Evolutionary conservation across 2,329 filamentous ascomycete genomes (phyloP).

Genomic region (Nothophaeocryptopus gaeumannii): DNA sequence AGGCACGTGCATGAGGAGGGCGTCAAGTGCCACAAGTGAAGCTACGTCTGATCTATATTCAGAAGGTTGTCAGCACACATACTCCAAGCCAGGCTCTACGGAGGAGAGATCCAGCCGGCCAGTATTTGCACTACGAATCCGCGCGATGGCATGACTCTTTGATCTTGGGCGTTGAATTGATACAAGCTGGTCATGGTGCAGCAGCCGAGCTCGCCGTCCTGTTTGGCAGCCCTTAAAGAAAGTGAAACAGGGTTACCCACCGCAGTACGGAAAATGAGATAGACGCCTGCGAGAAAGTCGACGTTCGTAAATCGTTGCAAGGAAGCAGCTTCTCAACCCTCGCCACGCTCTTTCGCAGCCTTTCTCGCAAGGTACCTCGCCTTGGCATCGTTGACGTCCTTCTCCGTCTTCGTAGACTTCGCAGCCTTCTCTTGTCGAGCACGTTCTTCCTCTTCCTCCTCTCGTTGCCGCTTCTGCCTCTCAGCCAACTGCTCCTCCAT

Average conservation of each 20-base stretch:
- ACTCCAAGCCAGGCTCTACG: too few relatives aligned
- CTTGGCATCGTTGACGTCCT: slow-evolving; percentile 72
- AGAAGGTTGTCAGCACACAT: too few relatives aligned
- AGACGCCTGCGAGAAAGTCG: too few relatives aligned
- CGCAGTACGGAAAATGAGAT: too few relatives aligned
- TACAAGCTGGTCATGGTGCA: slow-evolving; percentile 31
- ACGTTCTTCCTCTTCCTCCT: slow-evolving; percentile 66
- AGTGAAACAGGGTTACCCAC: too few relatives aligned
- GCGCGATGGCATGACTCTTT: slow-evolving; percentile 28
- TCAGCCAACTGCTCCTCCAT: slow-evolving; percentile 74
- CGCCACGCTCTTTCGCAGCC: slow-evolving; percentile 59
- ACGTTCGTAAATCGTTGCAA: background rate
- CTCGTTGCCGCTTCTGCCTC: slow-evolving; percentile 66
- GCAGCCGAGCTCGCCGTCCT: slow-evolving; percentile 33
- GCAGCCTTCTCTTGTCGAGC: slow-evolving; percentile 60
- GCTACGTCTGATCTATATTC: too few relatives aligned
- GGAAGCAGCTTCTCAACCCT: slow-evolving; percentile 21
- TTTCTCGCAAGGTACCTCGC: slow-evolving; percentile 78
- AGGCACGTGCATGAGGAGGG: too few relatives aligned
- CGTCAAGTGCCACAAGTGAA: too few relatives aligned
- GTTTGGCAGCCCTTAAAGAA: too few relatives aligned
- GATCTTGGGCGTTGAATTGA: slow-evolving; percentile 32
- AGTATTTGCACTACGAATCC: slow-evolving; percentile 14
- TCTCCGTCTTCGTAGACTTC: slow-evolving; percentile 75
- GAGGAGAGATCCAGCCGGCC: too few relatives aligned